Evolutionary conservation across 148 eudicot species (phyloP), one percentile per base, ranked within the genome.

Genomic region (Pharnaceum exiguum): DNA sequence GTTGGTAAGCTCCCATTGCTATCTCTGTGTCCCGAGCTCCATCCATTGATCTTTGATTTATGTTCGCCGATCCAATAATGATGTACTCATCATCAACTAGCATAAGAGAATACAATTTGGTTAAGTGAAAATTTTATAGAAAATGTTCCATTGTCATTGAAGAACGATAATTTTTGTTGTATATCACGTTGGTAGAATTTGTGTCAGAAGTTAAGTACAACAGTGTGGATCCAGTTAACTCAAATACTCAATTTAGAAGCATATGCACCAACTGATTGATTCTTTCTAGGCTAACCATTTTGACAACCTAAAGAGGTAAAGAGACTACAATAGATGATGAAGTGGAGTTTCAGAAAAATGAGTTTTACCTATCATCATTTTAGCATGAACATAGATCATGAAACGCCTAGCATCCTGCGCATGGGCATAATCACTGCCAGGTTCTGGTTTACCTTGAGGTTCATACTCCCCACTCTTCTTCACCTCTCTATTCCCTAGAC

Each of bases 21-120:
- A 79, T 79, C 63, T 79, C 84, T 1, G 80, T 64, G 78, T 79
- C 84, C 30, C 84, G 57, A 0, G 69, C 72, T 19, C 84, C 84
- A 23, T 79, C 79, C 80, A 79, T 72, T 21, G 84, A 79, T 31
- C 80, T 63, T 49, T 76, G 77, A 52, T 76, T 76, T 71, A 76
- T 67, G 68, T 76, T 76, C 45, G 80, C 80, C 1, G 80, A 76
- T 59, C 80, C 80, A 29, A 72, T 35, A 6, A 76, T 76, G 29
- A 76, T 79, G 71, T 79, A 79, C 58, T 79, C 84, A 5, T 79
- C 84, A 36, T 79, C 84, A 18, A 79, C 84, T 79, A 31, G n/a
- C 24, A 59, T 27, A 31, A 23, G 38, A 39, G 38, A 59, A 4
- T 21, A 4, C 9, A 31, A 53, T 13, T n/a, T n/a, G n/a, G n/a